Conservation (phyloP, 1,284 basidiomycete species). For the Flammula alnicola region DNA sequence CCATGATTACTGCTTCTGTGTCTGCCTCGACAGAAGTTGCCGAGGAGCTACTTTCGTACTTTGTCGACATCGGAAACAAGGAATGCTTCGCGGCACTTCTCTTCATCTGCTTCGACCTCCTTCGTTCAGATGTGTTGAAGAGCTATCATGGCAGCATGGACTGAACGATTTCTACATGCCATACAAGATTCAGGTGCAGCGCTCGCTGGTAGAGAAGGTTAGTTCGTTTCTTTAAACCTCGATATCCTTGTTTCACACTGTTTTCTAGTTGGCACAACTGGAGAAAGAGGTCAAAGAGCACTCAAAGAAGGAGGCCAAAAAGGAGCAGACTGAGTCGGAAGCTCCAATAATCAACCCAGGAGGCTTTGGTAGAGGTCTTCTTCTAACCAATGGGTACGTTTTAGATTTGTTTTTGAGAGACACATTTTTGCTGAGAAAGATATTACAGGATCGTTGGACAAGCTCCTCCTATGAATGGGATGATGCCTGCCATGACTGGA, state of each 20-base stretch:
- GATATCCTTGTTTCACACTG: conserved; percentile 18
- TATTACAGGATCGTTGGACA: conserved; percentile 40
- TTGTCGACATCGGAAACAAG: conserved; percentile 97
- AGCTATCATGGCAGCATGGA: conserved; percentile 94
- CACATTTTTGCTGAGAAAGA: background rate
- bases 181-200: conserved; percentile 87
- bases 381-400: conserved; percentile 73
- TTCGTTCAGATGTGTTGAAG: conserved; percentile 93
- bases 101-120: conserved; percentile 91
- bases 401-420: background rate
- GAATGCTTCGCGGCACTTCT: conserved; percentile 95
- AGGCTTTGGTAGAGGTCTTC: conserved; percentile 59
- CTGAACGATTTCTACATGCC: conserved; percentile 97
- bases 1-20: conserved; percentile 91
- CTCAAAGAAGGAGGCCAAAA: conserved; percentile 81
- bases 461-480: conserved; percentile 45
- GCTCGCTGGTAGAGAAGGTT: conserved; percentile 74
- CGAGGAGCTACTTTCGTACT: conserved; percentile 93
- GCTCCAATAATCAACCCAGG: conserved; percentile 84
- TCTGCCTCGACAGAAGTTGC: conserved; percentile 84
- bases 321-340: conserved; percentile 84
- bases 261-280: conserved; percentile 62
- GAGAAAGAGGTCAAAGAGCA: conserved; percentile 87
- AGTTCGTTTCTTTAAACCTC: conserved; percentile 20
- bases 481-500: conserved; percentile 47